Evolutionary conservation across 192 early-diverging fungal species (phyloP).

Genomic region (Obelidium mucronatum): DNA sequence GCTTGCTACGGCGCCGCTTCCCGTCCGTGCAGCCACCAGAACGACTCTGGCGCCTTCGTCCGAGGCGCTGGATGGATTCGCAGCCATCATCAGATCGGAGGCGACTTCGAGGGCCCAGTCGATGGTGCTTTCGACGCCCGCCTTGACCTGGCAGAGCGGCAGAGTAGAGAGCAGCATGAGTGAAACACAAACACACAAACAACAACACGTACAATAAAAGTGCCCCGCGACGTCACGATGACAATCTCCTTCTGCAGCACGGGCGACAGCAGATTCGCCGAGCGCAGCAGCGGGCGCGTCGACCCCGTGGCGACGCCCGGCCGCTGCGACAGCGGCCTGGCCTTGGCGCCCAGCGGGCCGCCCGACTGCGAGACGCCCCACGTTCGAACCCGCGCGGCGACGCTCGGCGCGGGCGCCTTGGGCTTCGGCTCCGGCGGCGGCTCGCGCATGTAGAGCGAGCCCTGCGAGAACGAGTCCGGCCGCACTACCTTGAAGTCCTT

Average conservation of each 20-base stretch:
- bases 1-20: slow-evolving; percentile 34
- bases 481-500: slow-evolving; percentile 33
- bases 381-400: not conserved
- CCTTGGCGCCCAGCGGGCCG: not conserved
- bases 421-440: slow-evolving; percentile 11
- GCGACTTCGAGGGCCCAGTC: slow-evolving; percentile 39
- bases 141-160: too few species aligned
- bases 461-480: slow-evolving; percentile 31
- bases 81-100: slow-evolving; percentile 31
- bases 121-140: slow-evolving; percentile 28
- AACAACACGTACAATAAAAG: slow-evolving; percentile 33
- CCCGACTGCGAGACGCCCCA: not conserved
- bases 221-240: slow-evolving; percentile 37
- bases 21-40: slow-evolving; percentile 44
- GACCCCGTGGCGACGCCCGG: slow-evolving; percentile 1
- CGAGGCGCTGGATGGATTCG: slow-evolving; percentile 26
- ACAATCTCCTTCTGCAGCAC: slow-evolving; percentile 36
- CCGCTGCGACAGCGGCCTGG: not conserved
- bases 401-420: not conserved
- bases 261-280: slow-evolving; percentile 1
- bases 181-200: not conserved
- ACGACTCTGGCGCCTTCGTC: slow-evolving; percentile 36
- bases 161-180: not conserved
- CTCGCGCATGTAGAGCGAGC: slow-evolving; percentile 28
- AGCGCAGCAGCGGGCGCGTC: not conserved